Base-by-base conservation (phyloP, 768 basidiomycete genomes). In the Tulasnella sp. region DNA sequence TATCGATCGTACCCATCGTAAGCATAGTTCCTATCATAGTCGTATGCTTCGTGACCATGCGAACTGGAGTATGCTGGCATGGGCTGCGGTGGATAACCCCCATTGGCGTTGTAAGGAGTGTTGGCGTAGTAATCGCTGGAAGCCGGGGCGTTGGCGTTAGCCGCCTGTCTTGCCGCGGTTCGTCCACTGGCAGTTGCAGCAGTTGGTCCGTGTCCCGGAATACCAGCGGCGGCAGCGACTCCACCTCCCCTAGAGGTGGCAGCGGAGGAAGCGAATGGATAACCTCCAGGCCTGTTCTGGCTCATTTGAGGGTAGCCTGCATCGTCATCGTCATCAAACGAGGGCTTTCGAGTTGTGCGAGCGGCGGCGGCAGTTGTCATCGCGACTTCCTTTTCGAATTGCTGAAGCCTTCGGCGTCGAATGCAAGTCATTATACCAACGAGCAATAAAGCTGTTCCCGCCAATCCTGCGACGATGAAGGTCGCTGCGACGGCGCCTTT, bases 301-400 rank as follows among this genome's bases (percentile, higher is more conserved):
- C 44, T 75, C 44, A 40, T 51, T 42, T 61, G 74, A 1, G 74
- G 35, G 39, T 40, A 72, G 71, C 39, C 39, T n/a, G 32, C 26
- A 26, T 69, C 40, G 29, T 70, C 67, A 13, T 77, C 69, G 44
- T 77, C 77, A 48, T 77, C 61, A 9, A 48, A 44, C 16, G 67
- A 48, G 0, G 77, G 77, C 67, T 35, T 40, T 1, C 69, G 18
- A n/a, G 37, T 70, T 44, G 77, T 77, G 32, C 32, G 32, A n/a
- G 86, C 87, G 0, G 92, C 92, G 78, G 89, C 90, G 3, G 87
- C 88, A 0, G 92, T 91, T 0, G 92, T 92, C 72, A 90, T 90
- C 18, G 88, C 90, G 55, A 93, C 89, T 74, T 93, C 93, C n/a
- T 87, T 86, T 82, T 94, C 93, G 81, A 92, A 91, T 61, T 87